These are phyloP conservation scores for Podospora anserina DNA, from an alignment of 495 filamentous ascomycete genomes.

Conservation along the genomic window DNA sequence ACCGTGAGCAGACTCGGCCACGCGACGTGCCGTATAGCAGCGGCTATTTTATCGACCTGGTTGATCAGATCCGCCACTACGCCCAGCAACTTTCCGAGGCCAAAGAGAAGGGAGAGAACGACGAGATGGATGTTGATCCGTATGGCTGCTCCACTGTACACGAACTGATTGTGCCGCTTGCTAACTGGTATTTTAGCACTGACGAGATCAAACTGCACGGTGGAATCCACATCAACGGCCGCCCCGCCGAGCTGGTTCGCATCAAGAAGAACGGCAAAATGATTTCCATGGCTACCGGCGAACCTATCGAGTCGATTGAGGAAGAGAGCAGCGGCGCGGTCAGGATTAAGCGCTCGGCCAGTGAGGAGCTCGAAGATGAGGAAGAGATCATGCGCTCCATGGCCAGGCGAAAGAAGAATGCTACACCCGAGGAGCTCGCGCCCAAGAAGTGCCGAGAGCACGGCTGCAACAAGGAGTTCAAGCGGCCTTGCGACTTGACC, in stretches of 20 bases:
- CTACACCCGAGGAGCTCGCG: constrained; percentile 65
- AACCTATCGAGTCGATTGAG: constrained; percentile 46
- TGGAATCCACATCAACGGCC: constrained; percentile 72
- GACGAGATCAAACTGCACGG: constrained; percentile 71
- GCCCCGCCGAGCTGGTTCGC: constrained; percentile 72
- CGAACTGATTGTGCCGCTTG: neutral
- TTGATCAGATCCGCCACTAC: constrained; percentile 78
- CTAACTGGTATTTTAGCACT: constrained; percentile 50
- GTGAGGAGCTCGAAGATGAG: constrained; percentile 59
- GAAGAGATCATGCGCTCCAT: constrained; percentile 80
- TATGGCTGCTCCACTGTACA: constrained; percentile 33
- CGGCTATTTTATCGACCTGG: constrained; percentile 90
- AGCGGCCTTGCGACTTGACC: constrained; percentile 83
- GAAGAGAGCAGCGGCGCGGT: constrained; percentile 42
- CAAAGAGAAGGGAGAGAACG: constrained; percentile 48
- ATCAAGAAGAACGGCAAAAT: constrained; percentile 70
- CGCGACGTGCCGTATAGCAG: constrained; percentile 84
- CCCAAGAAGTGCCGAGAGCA: constrained; percentile 64
- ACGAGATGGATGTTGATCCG: constrained; percentile 53
- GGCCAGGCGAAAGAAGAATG: constrained; percentile 83
- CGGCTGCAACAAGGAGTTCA: constrained; percentile 84
- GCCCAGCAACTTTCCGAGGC: constrained; percentile 54
- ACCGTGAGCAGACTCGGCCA: constrained; percentile 74
- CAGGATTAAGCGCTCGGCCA: constrained; percentile 61
- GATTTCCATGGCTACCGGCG: constrained; percentile 67